These are phyloP conservation scores for Kodamaea jinghongensis DNA, from an alignment of 805 yeast genomes.

Conservation along the genomic window DNA sequence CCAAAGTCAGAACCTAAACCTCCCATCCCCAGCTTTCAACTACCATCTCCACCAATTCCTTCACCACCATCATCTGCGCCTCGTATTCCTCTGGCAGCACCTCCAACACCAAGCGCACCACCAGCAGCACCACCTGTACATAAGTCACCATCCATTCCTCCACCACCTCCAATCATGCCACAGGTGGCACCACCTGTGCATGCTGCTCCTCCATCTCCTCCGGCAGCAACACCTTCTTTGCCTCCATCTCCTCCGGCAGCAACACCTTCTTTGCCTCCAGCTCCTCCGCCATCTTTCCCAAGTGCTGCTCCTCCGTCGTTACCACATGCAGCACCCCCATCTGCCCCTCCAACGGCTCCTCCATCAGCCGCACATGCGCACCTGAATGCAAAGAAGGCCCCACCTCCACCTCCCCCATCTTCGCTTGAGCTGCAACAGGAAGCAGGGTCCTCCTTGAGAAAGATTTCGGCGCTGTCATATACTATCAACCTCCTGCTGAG, in stretches of 20 bases:
- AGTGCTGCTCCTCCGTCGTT: slow-evolving; percentile 10
- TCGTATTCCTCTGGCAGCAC: slow-evolving; percentile 20
- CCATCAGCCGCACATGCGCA: slow-evolving; percentile 10
- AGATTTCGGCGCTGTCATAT: slow-evolving; percentile 63
- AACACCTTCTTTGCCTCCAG: slow-evolving; percentile 16
- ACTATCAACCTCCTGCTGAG: slow-evolving; percentile 48
- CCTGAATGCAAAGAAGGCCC: slow-evolving; percentile 24
- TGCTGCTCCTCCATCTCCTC: slow-evolving; percentile 10
- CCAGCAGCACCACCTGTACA: slow-evolving; percentile 20
- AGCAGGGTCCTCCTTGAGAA: slow-evolving; percentile 52
- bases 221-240: slow-evolving; percentile 16
- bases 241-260: slow-evolving; percentile 17
- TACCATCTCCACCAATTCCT: background rate
- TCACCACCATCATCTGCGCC: slow-evolving; percentile 14
- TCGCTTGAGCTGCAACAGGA: slow-evolving; percentile 41
- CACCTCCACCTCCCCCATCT: slow-evolving; percentile 31
- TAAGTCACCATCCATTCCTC: slow-evolving; percentile 26
- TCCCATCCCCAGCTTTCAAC: background rate
- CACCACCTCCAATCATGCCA: slow-evolving; percentile 6
- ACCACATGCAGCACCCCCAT: slow-evolving; percentile 12
- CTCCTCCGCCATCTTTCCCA: slow-evolving; percentile 18
- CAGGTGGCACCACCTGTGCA: slow-evolving; percentile 16
- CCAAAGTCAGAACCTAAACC: slow-evolving; percentile 6
- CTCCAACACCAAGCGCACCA: slow-evolving; percentile 10
- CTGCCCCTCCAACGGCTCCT: slow-evolving; percentile 15